Percentiles rank a stretch among this genome's conserved stretches.
Evolutionary conservation across 2,329 filamentous ascomycete genomes (phyloP).

Genomic region (Knufia fluminis): DNA sequence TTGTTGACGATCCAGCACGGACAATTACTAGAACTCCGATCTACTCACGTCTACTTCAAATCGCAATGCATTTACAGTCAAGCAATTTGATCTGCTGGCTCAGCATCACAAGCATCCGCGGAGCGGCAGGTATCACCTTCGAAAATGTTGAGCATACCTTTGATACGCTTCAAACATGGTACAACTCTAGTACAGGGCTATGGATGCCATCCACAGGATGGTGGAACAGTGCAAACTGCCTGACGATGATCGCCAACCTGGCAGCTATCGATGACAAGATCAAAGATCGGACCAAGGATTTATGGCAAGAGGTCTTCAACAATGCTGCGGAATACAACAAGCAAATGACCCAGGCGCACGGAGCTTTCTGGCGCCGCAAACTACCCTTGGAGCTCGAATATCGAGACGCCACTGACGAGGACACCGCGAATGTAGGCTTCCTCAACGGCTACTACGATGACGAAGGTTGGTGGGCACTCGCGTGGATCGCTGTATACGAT

Average conservation of each 20-base stretch:
- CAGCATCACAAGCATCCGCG: constrained; percentile 23
- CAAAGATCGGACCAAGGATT: not conserved
- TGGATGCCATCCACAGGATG: constrained; percentile 55
- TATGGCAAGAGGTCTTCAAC: constrained; percentile 35
- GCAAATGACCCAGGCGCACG: constrained; percentile 1
- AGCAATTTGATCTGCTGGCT: too few species aligned
- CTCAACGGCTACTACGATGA: constrained; percentile 44
- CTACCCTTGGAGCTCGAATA: not conserved
- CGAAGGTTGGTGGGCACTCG: constrained; percentile 46
- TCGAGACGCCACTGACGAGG: not conserved
- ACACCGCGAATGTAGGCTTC: constrained; percentile 22
- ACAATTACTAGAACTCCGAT: too few species aligned
- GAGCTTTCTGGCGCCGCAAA: not conserved
- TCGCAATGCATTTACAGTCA: too few species aligned
- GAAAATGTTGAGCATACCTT: constrained; percentile 25
- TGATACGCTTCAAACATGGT: constrained; percentile 48
- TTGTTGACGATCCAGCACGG: too few species aligned
- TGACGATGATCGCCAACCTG: constrained; percentile 54
- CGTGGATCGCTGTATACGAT: constrained; percentile 48
- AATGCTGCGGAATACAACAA: constrained; percentile 27
- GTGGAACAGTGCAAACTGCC: constrained; percentile 64
- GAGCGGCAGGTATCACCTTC: constrained; percentile 11
- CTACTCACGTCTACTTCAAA: too few species aligned
- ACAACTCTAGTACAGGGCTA: constrained; percentile 50
- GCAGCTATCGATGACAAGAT: constrained; percentile 29